These are phyloP conservation scores for Rhynchosporium graminicola DNA, from an alignment of 2,329 filamentous ascomycete species.

Conservation along the genomic window DNA sequence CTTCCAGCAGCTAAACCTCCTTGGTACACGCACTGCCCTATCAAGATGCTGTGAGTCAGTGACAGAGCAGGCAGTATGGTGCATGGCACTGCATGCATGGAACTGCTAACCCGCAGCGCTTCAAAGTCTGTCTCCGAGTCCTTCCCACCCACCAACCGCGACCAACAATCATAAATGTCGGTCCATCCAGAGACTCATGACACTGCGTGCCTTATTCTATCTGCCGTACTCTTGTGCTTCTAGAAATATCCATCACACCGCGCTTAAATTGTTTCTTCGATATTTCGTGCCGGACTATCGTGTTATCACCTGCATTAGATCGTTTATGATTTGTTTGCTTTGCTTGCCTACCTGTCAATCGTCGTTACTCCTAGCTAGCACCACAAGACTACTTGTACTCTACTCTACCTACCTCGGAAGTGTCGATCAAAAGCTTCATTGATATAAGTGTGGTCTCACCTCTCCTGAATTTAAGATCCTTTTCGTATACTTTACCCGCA, in stretches of 20 bases:
- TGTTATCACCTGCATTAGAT: constrained; percentile 36
- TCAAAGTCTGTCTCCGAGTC: background rate
- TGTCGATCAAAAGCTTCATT: constrained; percentile 31
- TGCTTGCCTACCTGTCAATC: constrained; percentile 21
- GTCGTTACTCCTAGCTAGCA: constrained; percentile 9
- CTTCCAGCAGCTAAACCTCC: background rate
- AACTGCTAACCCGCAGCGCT: constrained; percentile 20
- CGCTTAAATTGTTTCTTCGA: constrained; percentile 33
- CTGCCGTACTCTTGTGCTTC: constrained; percentile 25
- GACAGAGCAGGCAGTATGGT: too few species aligned
- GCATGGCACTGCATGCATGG: constrained; percentile 9
- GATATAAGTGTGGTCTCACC: constrained; percentile 26
- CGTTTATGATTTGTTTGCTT: constrained; percentile 9
- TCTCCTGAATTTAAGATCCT: constrained; percentile 2
- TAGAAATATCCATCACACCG: constrained; percentile 34
- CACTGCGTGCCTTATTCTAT: constrained; percentile 3
- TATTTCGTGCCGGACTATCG: constrained; percentile 27
- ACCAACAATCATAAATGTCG: constrained; percentile 20
- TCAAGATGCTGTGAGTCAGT: background rate
- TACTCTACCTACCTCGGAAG: background rate
- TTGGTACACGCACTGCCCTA: constrained; percentile 9
- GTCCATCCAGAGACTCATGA: background rate
- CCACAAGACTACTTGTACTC: constrained; percentile 16
- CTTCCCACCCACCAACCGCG: background rate
- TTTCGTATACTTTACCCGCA: constrained; percentile 16